These are phyloP conservation scores for Castanea sativa DNA, from an alignment of 306 rosid genomes.

Conservation along the genomic window DNA sequence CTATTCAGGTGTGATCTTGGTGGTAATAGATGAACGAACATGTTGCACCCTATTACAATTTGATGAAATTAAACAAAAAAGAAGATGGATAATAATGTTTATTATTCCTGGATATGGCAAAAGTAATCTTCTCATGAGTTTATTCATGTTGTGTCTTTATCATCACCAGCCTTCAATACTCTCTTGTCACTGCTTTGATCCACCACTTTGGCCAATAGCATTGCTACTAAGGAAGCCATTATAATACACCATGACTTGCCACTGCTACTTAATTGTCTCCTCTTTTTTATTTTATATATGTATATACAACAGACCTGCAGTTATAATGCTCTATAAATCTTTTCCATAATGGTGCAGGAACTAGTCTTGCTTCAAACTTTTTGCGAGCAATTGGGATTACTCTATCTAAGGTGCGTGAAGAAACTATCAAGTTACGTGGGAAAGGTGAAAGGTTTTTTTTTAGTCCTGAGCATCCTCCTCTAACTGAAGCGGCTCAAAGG, in stretches of 20 bases:
- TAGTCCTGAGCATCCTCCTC: conserved; percentile 65
- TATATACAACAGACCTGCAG: not conserved
- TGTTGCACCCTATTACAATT: not conserved
- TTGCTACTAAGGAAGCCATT: not conserved
- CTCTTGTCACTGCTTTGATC: not conserved
- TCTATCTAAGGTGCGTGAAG: conserved; percentile 61
- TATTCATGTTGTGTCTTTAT: not conserved
- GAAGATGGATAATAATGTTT: too few relatives aligned
- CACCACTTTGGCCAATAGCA: not conserved
- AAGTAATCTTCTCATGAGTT: too few relatives aligned
- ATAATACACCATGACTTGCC: not conserved
- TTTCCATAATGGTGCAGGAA: conserved; percentile 42
- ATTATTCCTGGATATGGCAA: too few relatives aligned
- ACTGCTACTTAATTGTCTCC: not conserved
- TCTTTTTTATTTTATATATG: not conserved
- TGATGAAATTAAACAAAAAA: not conserved
- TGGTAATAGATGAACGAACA: not conserved
- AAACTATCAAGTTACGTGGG: conserved; percentile 54
- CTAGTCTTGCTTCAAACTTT: conserved; percentile 55
- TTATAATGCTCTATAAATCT: conserved; percentile 9
- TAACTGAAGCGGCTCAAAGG: conserved; percentile 65
- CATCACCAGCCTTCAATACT: not conserved
- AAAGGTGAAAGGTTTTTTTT: conserved; percentile 36
- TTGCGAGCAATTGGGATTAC: conserved; percentile 62
- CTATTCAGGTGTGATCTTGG: not conserved